Conservation (phyloP, 148 eudicot genomes). For the Spergularia bocconei region DNA sequence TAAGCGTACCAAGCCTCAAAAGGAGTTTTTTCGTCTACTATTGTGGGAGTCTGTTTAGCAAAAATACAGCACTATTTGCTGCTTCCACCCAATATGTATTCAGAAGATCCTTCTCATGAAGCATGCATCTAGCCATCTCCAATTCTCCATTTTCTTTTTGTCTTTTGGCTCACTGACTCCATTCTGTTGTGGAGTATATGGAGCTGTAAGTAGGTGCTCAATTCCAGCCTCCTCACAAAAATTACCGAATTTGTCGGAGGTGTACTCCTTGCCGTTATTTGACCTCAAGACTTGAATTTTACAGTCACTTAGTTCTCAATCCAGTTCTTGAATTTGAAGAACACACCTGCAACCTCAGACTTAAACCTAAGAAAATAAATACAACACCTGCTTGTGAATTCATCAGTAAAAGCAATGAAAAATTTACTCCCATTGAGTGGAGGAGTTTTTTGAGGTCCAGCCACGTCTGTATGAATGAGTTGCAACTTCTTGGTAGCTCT, state of each 20-base stretch:
- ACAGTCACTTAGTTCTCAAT: slow-evolving; percentile 19
- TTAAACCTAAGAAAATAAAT: slow-evolving; percentile 17
- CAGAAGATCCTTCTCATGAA: not conserved
- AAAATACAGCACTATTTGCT: slow-evolving; percentile 1
- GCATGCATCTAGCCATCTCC: slow-evolving; percentile 16
- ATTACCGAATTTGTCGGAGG: not conserved
- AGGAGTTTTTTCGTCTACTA: not conserved
- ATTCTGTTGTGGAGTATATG: slow-evolving; percentile 22
- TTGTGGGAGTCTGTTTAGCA: not conserved
- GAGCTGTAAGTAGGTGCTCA: slow-evolving; percentile 6
- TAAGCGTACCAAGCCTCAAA: no score
- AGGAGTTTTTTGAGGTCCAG: slow-evolving; percentile 13
- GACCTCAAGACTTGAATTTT: not conserved
- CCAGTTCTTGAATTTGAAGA: slow-evolving; percentile 16
- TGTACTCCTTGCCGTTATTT: not conserved
- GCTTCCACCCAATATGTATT: slow-evolving; percentile 24
- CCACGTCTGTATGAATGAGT: not conserved
- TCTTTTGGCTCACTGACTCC: slow-evolving; percentile 15
- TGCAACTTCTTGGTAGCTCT: no score
- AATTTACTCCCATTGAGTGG: slow-evolving; percentile 8
- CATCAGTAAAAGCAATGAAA: slow-evolving; percentile 15
- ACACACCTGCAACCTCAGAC: slow-evolving; percentile 11
- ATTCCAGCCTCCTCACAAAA: not conserved
- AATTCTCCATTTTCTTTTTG: slow-evolving; percentile 16
- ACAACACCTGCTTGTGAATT: slow-evolving; percentile 22